Conservation (phyloP, 169 alveolate genomes). For the Plasmodium fragile region DNA sequence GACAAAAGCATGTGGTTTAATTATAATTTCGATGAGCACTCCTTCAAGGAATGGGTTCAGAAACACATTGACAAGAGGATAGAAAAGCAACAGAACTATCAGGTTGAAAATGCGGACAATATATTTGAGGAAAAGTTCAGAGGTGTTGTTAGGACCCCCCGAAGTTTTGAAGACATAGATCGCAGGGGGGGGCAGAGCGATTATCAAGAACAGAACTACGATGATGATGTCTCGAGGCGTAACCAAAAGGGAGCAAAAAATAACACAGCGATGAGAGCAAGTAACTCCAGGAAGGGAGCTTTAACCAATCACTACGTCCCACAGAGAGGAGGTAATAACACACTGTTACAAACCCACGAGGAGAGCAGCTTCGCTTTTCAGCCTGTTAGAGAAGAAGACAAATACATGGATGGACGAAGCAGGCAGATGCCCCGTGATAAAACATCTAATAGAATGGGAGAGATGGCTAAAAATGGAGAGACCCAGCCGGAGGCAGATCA, state of each 20-base stretch:
- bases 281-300: not conserved
- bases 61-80: constrained; percentile 52
- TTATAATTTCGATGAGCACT: constrained; percentile 62
- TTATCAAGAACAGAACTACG: not conserved
- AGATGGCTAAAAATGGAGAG: not conserved
- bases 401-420: not conserved
- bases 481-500: not conserved
- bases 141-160: not conserved
- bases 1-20: constrained; percentile 75
- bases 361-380: not conserved
- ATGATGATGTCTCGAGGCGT: not conserved
- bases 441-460: not conserved
- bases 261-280: not conserved
- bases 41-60: constrained; percentile 71
- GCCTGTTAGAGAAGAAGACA: not conserved
- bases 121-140: constrained; percentile 28
- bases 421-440: not conserved
- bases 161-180: not conserved
- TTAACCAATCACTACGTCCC: not conserved
- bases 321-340: not conserved
- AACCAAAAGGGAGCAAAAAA: not conserved
- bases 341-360: not conserved
- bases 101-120: constrained; percentile 64
- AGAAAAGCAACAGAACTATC: constrained; percentile 49
- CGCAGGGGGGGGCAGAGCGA: not conserved